Percentiles rank a stretch among this genome's conserved stretches.
Evolutionary conservation across 306 rosid genomes (phyloP).

Genomic region (Albizia julibrissin): DNA sequence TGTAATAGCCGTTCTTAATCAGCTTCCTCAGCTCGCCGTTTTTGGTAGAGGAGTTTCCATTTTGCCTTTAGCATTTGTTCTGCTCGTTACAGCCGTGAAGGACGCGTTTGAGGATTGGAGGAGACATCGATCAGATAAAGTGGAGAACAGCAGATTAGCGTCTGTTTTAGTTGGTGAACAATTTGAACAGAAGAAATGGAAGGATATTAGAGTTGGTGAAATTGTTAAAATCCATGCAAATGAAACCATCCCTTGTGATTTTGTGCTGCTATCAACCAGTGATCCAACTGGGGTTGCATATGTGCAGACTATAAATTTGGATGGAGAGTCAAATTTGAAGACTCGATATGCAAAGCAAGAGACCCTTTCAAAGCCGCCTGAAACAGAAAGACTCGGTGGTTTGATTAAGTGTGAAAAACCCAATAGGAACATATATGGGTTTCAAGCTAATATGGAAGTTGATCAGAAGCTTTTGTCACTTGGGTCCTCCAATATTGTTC

Average conservation of each 20-base stretch:
- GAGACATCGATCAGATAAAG: constrained; percentile 77
- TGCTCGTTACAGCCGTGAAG: constrained; percentile 86
- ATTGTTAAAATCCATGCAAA: constrained; percentile 62
- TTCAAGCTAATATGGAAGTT: constrained; percentile 79
- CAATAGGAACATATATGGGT: constrained; percentile 90
- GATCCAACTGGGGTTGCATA: constrained; percentile 95
- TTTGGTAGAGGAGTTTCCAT: constrained; percentile 83
- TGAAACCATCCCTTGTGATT: constrained; percentile 87
- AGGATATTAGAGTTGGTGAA: constrained; percentile 79
- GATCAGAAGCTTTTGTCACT: constrained; percentile 80
- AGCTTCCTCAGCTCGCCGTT: constrained; percentile 93
- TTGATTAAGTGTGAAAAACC: constrained; percentile 91
- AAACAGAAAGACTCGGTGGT: constrained; percentile 58
- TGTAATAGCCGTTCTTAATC: constrained; percentile 83
- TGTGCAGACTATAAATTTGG: constrained; percentile 88
- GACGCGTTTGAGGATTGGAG: constrained; percentile 91
- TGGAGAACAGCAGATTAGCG: constrained; percentile 84
- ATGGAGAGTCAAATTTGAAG: constrained; percentile 97
- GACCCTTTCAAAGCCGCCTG: constrained; percentile 66
- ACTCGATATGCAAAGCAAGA: constrained; percentile 93
- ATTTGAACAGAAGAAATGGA: constrained; percentile 68
- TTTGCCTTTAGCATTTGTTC: constrained; percentile 80
- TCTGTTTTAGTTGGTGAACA: constrained; percentile 60
- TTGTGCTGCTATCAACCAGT: constrained; percentile 87
- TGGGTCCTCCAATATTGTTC: constrained; percentile 87